Base-by-base conservation (phyloP, 495 filamentous ascomycete species). In the Aspergillus asperescens region DNA sequence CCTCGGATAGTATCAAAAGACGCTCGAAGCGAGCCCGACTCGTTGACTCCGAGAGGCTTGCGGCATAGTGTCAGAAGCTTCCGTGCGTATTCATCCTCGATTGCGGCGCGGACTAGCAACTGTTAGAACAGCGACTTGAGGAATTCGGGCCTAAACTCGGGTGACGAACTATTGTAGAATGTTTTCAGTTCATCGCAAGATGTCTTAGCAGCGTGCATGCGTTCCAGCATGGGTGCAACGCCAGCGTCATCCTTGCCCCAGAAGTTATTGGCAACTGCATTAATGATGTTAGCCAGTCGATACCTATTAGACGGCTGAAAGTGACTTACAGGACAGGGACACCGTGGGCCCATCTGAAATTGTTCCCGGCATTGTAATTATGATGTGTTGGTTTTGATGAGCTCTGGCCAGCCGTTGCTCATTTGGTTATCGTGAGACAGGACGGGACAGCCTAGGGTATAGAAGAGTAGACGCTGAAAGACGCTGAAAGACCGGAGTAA, bases 211-310 rank as follows among this genome's bases (percentile, higher is more conserved):
- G 84, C 86, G 66, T 92, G 88, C 89, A 99, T 95, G 63, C 94
- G 91, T 65, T 94, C 89, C 35, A 99, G 80, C 70, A 99, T 81
- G 48, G 94, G 94, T 38, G 78, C 77, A 58, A 97, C 88, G 58
- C 94, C 94, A 34, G 94, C 94, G 76, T 99, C 94, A 67, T 99
- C 90, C 77, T 92, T 96, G 54, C 94, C 94, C 94, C 94, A 99
- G 72, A 99, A 99, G 67, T 99, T 97, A 73, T 97, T 97, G 62
- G 94, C 90, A 71, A 97, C 90, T 95, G 58, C 19, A n/a, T 19
- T 20, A 22, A 16, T n/a, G 31, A 37, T 12, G 57, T 70, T 53
- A 67, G 58, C 23, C 23, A 8, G 4, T 37, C 25, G 23, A 39
- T 20, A n/a, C 19, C 10, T 18, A 20, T 12, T 18, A 31, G 13